Conservation (phyloP, 371 early-diverging fungal genomes). For the Syncephalastrum monosporum region DNA sequence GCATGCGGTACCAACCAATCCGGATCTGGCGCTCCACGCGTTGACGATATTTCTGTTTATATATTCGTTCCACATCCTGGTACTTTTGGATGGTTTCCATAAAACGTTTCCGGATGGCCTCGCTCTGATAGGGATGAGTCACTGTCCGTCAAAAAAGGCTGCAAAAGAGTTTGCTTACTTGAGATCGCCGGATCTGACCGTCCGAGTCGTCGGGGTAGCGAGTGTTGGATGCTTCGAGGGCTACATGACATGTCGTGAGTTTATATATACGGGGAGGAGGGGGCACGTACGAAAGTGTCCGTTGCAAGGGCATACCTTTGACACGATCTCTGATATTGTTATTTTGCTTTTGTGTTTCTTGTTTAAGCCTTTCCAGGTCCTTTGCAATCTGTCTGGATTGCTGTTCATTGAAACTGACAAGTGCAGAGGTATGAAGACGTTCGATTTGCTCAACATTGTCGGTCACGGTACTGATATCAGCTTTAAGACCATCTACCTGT, state of each 20-base stretch:
- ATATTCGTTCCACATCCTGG: constrained; percentile 75
- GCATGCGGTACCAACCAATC: constrained; percentile 59
- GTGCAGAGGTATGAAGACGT: constrained; percentile 28
- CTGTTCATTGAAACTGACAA: constrained; percentile 36
- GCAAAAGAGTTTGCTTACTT: constrained; percentile 16
- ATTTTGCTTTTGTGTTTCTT: constrained; percentile 30
- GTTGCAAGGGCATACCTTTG: constrained; percentile 20
- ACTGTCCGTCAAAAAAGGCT: not conserved
- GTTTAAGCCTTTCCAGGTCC: constrained; percentile 31
- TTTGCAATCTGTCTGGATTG: constrained; percentile 27
- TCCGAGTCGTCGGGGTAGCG: constrained; percentile 24
- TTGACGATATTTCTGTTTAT: constrained; percentile 78
- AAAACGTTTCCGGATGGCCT: constrained; percentile 73
- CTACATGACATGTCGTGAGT: constrained; percentile 4
- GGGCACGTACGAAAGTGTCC: not conserved
- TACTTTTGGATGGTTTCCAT: constrained; percentile 80
- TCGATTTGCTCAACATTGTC: constrained; percentile 34
- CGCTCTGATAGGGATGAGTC: constrained; percentile 40
- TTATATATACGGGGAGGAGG: not conserved
- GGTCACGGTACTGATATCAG: constrained; percentile 27
- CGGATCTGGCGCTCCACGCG: constrained; percentile 83
- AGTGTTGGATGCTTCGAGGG: constrained; percentile 26
- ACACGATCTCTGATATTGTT: constrained; percentile 26
- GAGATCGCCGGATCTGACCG: constrained; percentile 31
- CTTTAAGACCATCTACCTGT: constrained; percentile 35